These are phyloP conservation scores for Eimeria acervulina DNA, from an alignment of 169 alveolate species.

Conservation along the genomic window DNA sequence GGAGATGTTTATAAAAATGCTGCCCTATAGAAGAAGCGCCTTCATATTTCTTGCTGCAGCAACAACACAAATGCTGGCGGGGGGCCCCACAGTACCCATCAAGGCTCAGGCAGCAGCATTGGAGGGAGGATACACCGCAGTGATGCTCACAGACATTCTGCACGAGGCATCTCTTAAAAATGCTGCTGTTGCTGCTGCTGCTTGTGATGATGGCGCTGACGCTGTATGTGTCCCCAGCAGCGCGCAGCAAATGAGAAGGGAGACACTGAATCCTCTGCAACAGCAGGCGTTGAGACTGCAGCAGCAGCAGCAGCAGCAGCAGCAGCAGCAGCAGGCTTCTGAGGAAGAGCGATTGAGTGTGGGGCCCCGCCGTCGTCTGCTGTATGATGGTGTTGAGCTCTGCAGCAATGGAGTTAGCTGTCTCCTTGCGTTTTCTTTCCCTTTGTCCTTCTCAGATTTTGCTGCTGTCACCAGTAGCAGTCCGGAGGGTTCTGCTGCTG, in stretches of 20 bases:
- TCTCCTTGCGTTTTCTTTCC: neutral
- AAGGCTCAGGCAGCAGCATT: neutral
- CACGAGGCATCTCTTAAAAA: neutral
- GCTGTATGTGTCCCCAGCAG: neutral
- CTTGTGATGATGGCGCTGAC: neutral
- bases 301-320: neutral
- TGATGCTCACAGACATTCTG: constrained; percentile 15
- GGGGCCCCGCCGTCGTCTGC: neutral
- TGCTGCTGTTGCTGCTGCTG: constrained; percentile 48
- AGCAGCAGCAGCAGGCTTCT: constrained; percentile 7
- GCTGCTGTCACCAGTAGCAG: neutral
- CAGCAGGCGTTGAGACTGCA: neutral
- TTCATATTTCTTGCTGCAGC: neutral
- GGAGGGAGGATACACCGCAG: neutral
- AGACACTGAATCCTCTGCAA: neutral
- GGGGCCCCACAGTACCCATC: neutral
- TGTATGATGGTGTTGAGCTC: neutral
- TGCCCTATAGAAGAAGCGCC: neutral
- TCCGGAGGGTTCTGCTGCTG: neutral
- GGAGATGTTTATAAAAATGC: neutral
- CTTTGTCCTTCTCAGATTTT: constrained; percentile 15
- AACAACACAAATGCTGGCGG: constrained; percentile 1
- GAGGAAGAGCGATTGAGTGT: neutral
- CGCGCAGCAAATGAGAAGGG: neutral
- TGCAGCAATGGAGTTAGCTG: constrained; percentile 9